Evolutionary conservation across 2,329 filamentous ascomycete species (phyloP).

Genomic region (Exophiala phaeomuriformis): DNA sequence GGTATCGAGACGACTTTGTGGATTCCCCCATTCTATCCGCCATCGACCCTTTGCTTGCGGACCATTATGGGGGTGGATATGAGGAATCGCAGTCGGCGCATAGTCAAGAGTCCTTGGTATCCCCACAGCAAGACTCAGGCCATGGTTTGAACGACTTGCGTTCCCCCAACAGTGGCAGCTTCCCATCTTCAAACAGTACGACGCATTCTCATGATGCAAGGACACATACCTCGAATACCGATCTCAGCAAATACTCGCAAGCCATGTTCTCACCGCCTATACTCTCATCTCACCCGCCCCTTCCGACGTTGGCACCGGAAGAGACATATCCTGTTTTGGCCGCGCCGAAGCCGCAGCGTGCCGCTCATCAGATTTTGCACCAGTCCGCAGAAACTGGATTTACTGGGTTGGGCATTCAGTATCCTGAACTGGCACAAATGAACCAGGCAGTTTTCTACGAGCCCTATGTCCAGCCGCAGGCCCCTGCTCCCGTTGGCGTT

Average conservation of each 20-base stretch:
- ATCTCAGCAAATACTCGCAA: constrained; percentile 26
- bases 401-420: constrained; percentile 18
- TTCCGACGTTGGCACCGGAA: constrained; percentile 29
- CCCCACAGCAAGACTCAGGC: background rate
- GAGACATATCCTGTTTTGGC: constrained; percentile 20
- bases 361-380: constrained; percentile 22
- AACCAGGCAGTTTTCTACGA: constrained; percentile 33
- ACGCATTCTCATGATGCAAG: constrained; percentile 10
- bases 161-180: constrained; percentile 29
- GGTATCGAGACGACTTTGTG: constrained; percentile 25
- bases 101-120: constrained; percentile 28
- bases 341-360: constrained; percentile 20
- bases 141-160: constrained; percentile 30
- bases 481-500: constrained; percentile 5
- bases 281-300: constrained; percentile 30
- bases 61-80: background rate
- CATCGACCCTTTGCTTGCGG: constrained; percentile 13
- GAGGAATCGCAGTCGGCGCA: constrained; percentile 28
- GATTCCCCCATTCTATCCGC: constrained; percentile 26
- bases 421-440: constrained; percentile 29
- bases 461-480: constrained; percentile 3
- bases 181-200: constrained; percentile 30
- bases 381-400: constrained; percentile 2
- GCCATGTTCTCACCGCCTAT: constrained; percentile 37
- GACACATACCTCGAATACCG: constrained; percentile 16